Evolutionary conservation across 2,329 filamentous ascomycete genomes (phyloP).

Genomic region (Fusarium robinianum): DNA sequence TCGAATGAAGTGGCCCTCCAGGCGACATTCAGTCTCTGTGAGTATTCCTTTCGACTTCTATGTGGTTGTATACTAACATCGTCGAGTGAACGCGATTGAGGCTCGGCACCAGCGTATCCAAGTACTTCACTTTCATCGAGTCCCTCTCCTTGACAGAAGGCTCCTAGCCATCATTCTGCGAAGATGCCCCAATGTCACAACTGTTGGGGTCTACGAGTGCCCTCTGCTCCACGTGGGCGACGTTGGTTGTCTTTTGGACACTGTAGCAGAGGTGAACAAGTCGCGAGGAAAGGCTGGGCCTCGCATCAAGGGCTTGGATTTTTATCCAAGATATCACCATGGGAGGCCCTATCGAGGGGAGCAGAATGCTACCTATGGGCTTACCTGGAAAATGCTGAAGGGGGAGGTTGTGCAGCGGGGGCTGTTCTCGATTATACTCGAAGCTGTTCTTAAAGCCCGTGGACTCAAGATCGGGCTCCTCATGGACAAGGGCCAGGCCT

Average conservation of each 20-base stretch:
- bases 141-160: constrained; percentile 41
- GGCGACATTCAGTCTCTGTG: constrained; percentile 25
- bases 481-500: constrained; percentile 39
- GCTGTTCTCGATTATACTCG: constrained; percentile 41
- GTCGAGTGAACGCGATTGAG: constrained; percentile 34
- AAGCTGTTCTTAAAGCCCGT: constrained; percentile 42
- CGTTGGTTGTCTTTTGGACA: constrained; percentile 40
- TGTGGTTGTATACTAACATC: constrained; percentile 12
- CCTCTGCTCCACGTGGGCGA: constrained; percentile 46
- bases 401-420: constrained; percentile 41
- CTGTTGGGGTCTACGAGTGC: constrained; percentile 46
- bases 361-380: constrained; percentile 33
- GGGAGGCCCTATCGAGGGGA: constrained; percentile 31
- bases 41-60: constrained; percentile 8
- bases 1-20: constrained; percentile 18
- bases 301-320: constrained; percentile 39
- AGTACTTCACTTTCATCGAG: constrained; percentile 40
- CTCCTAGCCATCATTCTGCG: constrained; percentile 43
- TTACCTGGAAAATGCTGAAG: constrained; percentile 34
- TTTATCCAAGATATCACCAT: constrained; percentile 41
- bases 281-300: constrained; percentile 20
- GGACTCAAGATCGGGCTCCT: constrained; percentile 38
- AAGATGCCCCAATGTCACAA: constrained; percentile 38
- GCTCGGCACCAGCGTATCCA: constrained; percentile 19
- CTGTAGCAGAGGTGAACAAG: constrained; percentile 44